phyloP scores from a whole-genome alignment of 257 asterid species.

The Primulina huaijiensis region DNA sequence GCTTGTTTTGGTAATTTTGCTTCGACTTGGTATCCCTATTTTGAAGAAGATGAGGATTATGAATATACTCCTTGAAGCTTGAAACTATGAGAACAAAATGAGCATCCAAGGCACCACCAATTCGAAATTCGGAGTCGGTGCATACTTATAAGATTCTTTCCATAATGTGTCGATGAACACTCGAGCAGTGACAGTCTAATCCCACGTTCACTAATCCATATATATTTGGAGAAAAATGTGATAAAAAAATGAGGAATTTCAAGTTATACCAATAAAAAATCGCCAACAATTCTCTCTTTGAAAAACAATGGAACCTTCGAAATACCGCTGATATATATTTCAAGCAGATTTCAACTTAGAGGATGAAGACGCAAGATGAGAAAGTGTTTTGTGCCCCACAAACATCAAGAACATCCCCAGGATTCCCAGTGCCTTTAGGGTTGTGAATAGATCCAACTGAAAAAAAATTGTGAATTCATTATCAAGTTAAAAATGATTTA shows the following conservation, averaged over 20 bases:
- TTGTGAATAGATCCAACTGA: slow-evolving; percentile 92
- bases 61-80: neutral
- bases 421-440: slow-evolving; percentile 81
- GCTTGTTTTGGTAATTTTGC: neutral
- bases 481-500: slow-evolving; percentile 8
- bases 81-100: no score
- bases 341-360: slow-evolving; percentile 83
- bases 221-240: slow-evolving; percentile 27
- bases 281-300: neutral
- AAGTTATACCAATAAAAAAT: slow-evolving; percentile 3
- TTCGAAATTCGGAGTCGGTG: neutral
- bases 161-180: neutral
- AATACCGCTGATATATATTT: neutral
- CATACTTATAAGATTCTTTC: neutral
- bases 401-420: slow-evolving; percentile 80
- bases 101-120: no score
- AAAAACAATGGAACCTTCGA: neutral
- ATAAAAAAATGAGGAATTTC: slow-evolving; percentile 15
- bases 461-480: slow-evolving; percentile 12
- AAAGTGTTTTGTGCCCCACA: slow-evolving; percentile 85
- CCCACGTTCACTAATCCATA: slow-evolving; percentile 19
- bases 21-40: neutral
- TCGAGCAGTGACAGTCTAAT: neutral
- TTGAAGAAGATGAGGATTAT: neutral
- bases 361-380: slow-evolving; percentile 79